Percentiles rank a stretch among this genome's conserved stretches.
Evolutionary conservation across 2,329 filamentous ascomycete species (phyloP).

Genomic region (Neonectria sp.): DNA sequence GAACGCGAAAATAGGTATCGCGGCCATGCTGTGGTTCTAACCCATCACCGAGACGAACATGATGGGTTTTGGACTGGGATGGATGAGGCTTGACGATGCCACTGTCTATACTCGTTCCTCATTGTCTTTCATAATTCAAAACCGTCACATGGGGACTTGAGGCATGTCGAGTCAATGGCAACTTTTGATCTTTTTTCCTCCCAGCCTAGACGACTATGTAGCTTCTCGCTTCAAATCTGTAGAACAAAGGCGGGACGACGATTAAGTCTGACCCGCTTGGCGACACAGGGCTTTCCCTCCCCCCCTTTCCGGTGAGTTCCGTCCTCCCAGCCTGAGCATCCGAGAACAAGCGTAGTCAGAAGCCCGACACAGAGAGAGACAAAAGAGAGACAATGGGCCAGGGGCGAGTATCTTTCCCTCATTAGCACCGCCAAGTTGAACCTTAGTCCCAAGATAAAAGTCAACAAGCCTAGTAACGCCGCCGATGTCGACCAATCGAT

Average conservation of each 20-base stretch:
- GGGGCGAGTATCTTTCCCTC: constrained; percentile 98
- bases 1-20: too few species aligned
- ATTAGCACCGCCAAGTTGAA: constrained; percentile 85
- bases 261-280: constrained; percentile 89
- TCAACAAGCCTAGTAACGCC: constrained; percentile 48
- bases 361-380: constrained; percentile 35
- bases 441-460: constrained; percentile 53
- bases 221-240: constrained; percentile 47
- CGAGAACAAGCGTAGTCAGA: constrained; percentile 36
- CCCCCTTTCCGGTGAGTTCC: constrained; percentile 44
- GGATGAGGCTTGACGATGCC: not conserved
- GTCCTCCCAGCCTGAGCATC: constrained; percentile 31
- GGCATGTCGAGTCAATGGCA: constrained; percentile 21
- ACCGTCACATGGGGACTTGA: not conserved
- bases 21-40: too few species aligned
- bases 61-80: not conserved
- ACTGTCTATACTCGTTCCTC: not conserved
- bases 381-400: constrained; percentile 47
- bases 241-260: constrained; percentile 77
- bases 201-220: constrained; percentile 45
- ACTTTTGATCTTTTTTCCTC: constrained; percentile 40
- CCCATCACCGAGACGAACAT: too few species aligned
- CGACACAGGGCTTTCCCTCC: constrained; percentile 99
- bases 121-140: not conserved
- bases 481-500: constrained; percentile 46